Percentiles rank a stretch among this genome's conserved stretches.
Conservation (phyloP, 2,329 filamentous ascomycete species). For the Alternaria tenuissima region DNA sequence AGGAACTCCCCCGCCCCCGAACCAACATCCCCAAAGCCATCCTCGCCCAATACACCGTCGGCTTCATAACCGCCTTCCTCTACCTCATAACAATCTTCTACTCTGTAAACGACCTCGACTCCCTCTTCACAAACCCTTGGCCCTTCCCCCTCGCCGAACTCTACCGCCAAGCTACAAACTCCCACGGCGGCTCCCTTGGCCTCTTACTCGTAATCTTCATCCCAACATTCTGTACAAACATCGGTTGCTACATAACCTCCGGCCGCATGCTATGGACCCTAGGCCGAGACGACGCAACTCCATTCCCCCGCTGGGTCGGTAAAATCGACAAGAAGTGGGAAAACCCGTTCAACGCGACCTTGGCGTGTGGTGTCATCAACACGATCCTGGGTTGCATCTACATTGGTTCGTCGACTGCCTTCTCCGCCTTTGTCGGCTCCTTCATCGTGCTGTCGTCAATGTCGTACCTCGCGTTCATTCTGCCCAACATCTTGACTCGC, state of each 20-base stretch:
- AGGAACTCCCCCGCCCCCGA: conserved; percentile 54
- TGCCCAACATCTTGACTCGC: conserved; percentile 56
- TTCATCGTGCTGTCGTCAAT: conserved; percentile 64
- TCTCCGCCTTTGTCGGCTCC: conserved; percentile 70
- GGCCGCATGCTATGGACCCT: conserved; percentile 71
- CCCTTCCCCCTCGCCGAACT: conserved; percentile 72
- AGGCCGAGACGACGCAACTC: conserved; percentile 65
- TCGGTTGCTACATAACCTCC: conserved; percentile 67
- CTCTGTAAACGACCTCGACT: conserved; percentile 65
- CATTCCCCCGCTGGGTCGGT: conserved; percentile 59
- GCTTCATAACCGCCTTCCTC: conserved; percentile 47
- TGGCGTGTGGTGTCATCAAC: conserved; percentile 59
- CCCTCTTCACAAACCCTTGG: conserved; percentile 58
- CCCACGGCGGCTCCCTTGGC: conserved; percentile 52
- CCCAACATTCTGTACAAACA: conserved; percentile 60
- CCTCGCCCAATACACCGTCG: conserved; percentile 49
- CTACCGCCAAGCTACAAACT: conserved; percentile 62
- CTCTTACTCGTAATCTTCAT: conserved; percentile 63
- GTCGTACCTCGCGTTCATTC: conserved; percentile 70
- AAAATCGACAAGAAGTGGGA: conserved; percentile 57
- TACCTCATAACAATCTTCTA: conserved; percentile 60
- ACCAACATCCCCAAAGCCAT: conserved; percentile 54
- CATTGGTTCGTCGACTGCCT: conserved; percentile 71
- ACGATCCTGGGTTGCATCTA: conserved; percentile 71
- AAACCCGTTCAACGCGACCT: conserved; percentile 65